A percentile compares a stretch with the other conserved stretches of the same genome.
phyloP scores from a whole-genome alignment of 441 rosid species.

The Gossypium gossypioides region DNA sequence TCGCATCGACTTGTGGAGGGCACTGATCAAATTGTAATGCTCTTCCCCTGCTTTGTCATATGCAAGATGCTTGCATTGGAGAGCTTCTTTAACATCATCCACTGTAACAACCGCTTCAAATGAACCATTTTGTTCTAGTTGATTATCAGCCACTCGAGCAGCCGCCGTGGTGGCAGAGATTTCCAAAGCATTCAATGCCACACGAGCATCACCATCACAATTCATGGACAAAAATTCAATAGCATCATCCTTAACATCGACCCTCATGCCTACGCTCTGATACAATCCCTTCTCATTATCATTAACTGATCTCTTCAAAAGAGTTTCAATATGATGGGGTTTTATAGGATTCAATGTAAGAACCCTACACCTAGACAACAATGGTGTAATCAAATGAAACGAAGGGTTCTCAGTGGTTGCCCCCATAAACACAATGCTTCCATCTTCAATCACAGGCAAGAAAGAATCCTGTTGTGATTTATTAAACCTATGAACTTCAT shows the following conservation, averaged over 20 bases:
- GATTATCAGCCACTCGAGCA: conserved; percentile 21
- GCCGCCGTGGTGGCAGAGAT: conserved; percentile 53
- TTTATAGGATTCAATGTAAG: conserved; percentile 54
- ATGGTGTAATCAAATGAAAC: conserved; percentile 65
- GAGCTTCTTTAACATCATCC: conserved; percentile 78
- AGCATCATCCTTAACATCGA: conserved; percentile 37
- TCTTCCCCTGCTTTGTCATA: conserved; percentile 78
- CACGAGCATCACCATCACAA: conserved; percentile 78
- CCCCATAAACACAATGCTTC: conserved; percentile 65
- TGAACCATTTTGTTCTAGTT: conserved; percentile 1
- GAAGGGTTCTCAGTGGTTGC: conserved; percentile 87
- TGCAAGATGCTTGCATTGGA: conserved; percentile 67
- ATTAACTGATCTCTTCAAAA: conserved; percentile 34
- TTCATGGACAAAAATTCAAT: conserved; percentile 43
- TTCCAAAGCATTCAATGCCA: conserved; percentile 66
- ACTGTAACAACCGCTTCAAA: conserved; percentile 25
- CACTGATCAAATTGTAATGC: conserved; percentile 72
- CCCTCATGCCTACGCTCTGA: conserved; percentile 18
- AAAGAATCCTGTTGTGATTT: conserved; percentile 83
- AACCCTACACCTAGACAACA: conserved; percentile 64
- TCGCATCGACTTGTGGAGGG: conserved; percentile 78
- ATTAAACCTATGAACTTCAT: conserved; percentile 76
- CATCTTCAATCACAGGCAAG: conserved; percentile 79
- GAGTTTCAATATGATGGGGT: conserved; percentile 38
- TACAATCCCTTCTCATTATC: conserved; percentile 32